phyloP scores from a whole-genome alignment of 192 early-diverging fungal genomes.

The Coemansia erecta region DNA sequence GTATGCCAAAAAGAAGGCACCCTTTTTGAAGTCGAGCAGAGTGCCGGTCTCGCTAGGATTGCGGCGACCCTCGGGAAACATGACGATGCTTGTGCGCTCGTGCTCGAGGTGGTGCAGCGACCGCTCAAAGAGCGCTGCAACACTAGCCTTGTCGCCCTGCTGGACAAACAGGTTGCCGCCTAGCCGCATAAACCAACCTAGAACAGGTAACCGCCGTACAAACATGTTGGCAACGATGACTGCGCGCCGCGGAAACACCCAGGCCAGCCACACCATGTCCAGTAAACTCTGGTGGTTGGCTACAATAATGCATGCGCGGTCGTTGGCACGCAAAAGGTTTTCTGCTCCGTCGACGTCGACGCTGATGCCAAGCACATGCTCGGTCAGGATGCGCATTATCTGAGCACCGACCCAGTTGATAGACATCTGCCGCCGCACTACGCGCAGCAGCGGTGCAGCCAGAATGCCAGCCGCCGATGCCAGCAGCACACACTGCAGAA shows the following conservation, averaged over 20 bases:
- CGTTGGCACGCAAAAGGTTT: conserved; percentile 50
- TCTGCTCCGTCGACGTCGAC: conserved; percentile 62
- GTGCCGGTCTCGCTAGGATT: conserved; percentile 65
- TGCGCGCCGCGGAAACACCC: conserved; percentile 63
- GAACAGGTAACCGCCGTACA: conserved; percentile 66
- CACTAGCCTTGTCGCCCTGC: conserved; percentile 74
- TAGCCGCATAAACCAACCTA: conserved; percentile 76
- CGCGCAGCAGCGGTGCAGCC: conserved; percentile 26
- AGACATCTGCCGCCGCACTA: conserved; percentile 23
- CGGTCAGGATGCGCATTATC: conserved; percentile 53
- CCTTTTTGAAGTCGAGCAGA: conserved; percentile 93
- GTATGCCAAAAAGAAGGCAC: conserved; percentile 91
- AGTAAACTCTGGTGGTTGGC: conserved; percentile 84
- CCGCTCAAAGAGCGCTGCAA: conserved; percentile 71
- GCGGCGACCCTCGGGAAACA: conserved; percentile 93
- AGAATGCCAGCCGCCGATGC: conserved; percentile 33
- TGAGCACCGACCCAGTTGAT: conserved; percentile 66
- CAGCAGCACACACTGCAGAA: conserved; percentile 30
- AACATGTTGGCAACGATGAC: conserved; percentile 71
- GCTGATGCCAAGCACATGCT: conserved; percentile 58
- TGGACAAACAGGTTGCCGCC: conserved; percentile 86
- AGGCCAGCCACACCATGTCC: conserved; percentile 69
- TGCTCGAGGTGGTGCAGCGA: conserved; percentile 74
- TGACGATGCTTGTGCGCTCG: conserved; percentile 73
- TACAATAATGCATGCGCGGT: conserved; percentile 64